phyloP scores from a whole-genome alignment of 75 land plant species.

The Cunninghamia lanceolata region DNA sequence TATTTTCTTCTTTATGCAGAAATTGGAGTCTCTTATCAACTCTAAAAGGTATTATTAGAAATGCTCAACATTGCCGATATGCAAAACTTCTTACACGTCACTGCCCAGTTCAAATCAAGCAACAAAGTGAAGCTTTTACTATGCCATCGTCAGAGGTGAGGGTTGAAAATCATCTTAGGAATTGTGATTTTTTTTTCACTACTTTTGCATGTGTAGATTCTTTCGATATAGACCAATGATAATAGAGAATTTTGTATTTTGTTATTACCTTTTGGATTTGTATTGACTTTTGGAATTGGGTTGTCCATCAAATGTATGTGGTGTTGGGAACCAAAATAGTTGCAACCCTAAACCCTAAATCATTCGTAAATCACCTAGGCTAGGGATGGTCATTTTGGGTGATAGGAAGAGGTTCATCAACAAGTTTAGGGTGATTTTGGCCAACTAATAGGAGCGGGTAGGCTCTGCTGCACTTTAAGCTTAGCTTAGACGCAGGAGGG shows the following conservation, averaged over 20 bases:
- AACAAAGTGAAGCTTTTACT: constrained; percentile 4
- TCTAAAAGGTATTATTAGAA: constrained; percentile 49
- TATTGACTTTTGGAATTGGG: too few relatives aligned
- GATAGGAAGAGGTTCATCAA: too few relatives aligned
- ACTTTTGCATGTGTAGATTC: not conserved
- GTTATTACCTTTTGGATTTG: too few relatives aligned
- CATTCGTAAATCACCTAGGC: too few relatives aligned
- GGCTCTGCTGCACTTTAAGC: too few relatives aligned
- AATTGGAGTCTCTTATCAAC: constrained; percentile 14
- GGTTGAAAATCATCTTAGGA: not conserved
- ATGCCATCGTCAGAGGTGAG: constrained; percentile 1
- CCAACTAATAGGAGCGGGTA: too few relatives aligned
- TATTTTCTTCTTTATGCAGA: not conserved
- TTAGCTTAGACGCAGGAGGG: too few relatives aligned
- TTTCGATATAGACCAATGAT: not conserved
- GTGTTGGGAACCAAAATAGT: too few relatives aligned
- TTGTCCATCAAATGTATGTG: too few relatives aligned
- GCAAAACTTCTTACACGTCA: constrained; percentile 58
- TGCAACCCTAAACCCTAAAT: too few relatives aligned
- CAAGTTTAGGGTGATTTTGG: too few relatives aligned
- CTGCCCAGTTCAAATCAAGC: constrained; percentile 30
- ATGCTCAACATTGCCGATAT: constrained; percentile 37
- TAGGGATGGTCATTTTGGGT: too few relatives aligned
- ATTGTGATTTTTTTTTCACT: not conserved
- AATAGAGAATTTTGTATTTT: not conserved